Evolutionary conservation across 257 asterid species (phyloP).

Genomic region (Rubia yunnanensis): DNA sequence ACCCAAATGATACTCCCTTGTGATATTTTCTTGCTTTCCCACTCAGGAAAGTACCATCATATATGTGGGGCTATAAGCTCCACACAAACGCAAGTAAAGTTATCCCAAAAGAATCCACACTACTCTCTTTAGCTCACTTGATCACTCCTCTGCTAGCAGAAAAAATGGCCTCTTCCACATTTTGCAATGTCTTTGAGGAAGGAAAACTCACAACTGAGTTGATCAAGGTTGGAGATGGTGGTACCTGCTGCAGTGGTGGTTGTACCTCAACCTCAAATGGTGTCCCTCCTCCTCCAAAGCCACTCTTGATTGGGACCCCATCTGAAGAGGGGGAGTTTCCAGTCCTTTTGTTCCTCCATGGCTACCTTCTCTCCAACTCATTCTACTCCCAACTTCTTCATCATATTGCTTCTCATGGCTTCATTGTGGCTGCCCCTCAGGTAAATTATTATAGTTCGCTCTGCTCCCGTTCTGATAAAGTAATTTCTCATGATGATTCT

Average conservation of each 20-base stretch:
- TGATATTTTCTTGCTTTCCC: conserved; percentile 9
- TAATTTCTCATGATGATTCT: too few species aligned
- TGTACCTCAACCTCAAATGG: neutral
- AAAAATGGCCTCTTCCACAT: conserved; percentile 26
- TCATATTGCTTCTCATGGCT: conserved; percentile 79
- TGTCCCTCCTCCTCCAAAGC: conserved; percentile 48
- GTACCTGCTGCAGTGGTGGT: conserved; percentile 5
- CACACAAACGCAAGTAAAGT: conserved; percentile 2
- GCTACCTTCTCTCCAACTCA: conserved; percentile 67
- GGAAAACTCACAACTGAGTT: conserved; percentile 34
- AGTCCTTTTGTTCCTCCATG: conserved; percentile 66
- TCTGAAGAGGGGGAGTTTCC: conserved; percentile 49
- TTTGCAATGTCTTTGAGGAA: conserved; percentile 29
- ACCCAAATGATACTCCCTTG: neutral
- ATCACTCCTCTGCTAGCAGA: neutral
- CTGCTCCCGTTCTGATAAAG: too few species aligned
- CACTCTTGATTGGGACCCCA: conserved; percentile 55
- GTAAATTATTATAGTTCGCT: too few species aligned
- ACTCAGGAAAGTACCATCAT: neutral
- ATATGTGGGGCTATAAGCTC: conserved; percentile 3
- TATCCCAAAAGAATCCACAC: neutral
- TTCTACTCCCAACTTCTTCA: conserved; percentile 79
- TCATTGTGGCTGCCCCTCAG: conserved; percentile 84
- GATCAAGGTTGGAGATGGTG: conserved; percentile 26
- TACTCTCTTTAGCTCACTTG: neutral